Evolutionary conservation across 1,284 basidiomycete species (phyloP).

Genomic region (Athelia sp.): DNA sequence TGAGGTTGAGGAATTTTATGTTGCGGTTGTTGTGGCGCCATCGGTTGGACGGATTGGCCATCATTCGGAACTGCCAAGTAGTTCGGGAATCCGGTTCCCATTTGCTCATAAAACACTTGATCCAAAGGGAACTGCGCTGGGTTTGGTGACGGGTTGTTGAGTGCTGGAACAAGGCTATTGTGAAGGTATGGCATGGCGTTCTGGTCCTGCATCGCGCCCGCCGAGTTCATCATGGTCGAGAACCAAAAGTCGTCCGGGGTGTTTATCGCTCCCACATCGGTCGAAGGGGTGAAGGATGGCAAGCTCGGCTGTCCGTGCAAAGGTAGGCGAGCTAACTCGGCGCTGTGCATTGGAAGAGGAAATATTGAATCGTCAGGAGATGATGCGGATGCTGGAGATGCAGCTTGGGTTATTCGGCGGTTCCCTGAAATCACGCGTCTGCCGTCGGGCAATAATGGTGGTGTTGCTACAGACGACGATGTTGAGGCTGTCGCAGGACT

Average conservation of each 20-base stretch:
- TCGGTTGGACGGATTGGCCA: neutral
- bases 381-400: conserved; percentile 5
- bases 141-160: neutral
- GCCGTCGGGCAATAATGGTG: conserved; percentile 7
- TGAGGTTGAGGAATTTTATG: neutral
- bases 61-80: neutral
- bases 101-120: conserved; percentile 18
- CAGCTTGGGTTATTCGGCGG: conserved; percentile 7
- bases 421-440: conserved; percentile 26
- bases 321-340: conserved; percentile 53
- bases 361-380: conserved; percentile 7
- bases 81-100: conserved; percentile 11
- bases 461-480: conserved; percentile 7
- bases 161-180: neutral
- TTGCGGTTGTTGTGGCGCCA: neutral
- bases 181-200: too few relatives aligned
- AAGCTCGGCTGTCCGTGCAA: conserved; percentile 32
- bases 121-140: conserved; percentile 16
- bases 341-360: conserved; percentile 51
- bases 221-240: neutral
- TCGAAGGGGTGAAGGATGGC: neutral
- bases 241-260: neutral
- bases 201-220: too few relatives aligned
- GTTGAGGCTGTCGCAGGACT: conserved; percentile 15
- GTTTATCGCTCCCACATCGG: neutral